Base-by-base conservation (phyloP, 2,329 filamentous ascomycete genomes). In the Talaromyces piceae region DNA sequence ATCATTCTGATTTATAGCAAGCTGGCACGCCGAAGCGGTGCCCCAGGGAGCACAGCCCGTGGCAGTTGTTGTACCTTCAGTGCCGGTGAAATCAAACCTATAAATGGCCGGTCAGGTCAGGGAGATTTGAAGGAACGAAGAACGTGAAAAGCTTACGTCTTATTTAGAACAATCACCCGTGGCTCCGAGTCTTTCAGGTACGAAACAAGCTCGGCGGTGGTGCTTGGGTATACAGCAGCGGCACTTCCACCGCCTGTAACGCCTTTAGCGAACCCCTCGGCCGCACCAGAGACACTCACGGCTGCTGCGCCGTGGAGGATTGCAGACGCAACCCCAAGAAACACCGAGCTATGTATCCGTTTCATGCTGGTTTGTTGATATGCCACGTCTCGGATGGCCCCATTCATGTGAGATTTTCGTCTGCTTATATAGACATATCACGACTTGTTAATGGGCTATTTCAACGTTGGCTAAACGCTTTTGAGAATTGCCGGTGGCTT, bases 41-140 rank as follows among this genome's bases (percentile, higher is more conserved):
- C 77, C 79, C 67, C 75, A 80, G 22, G 81, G 80, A 13, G 79
- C 75, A 59, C 82, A 84, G 20, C 81, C 81, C 13, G 71, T 74
- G 37, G 64, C 73, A 25, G 43, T 50, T 5, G 71, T 77, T 4
- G 69, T 70, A 33, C 80, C 80, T 63, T 82, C 79, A 9, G 72
- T 73, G 31, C 72, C 73, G 27, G 69, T 75, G 70, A 81, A 83
- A 68, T 80, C 75, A 60, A 77, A 76, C 8, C 49, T 50, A 13
- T 9, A 18, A 11, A 9, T n/a, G n/a, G n/a, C n/a, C n/a, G n/a
- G n/a, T n/a, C 11, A 16, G 7, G 26, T 39, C 20, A 43, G 20
- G n/a, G 23, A 43, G 11, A 22, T 37, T 2, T 3, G 1, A 18
- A 22, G 20, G 16, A 16, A 18, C 7, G 20, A 6, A 20, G 5